Evolutionary conservation across 805 yeast species (phyloP), one percentile per base, ranked within the genome.

Genomic region (Candida glaebosa): DNA sequence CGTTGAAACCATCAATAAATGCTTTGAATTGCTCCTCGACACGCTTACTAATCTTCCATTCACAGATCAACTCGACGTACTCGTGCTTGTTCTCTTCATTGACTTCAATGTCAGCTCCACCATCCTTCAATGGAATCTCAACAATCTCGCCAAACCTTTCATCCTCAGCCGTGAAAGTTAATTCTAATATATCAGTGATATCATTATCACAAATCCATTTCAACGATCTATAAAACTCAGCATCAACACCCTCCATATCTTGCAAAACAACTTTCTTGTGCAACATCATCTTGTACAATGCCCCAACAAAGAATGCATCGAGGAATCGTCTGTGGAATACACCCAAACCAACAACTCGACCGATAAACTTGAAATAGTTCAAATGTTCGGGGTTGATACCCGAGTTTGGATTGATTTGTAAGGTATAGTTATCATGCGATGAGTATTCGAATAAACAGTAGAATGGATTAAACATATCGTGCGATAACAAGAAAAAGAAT

Each of bases 231-330:
- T 88, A 88, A 69, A 91, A 89, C 60, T 93, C 98, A 18, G 96
- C 91, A 66, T 93, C 99, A 46, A 95, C 97, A 66, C 97, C 96
- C 66, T 93, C 99, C 95, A 93, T 85, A 67, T 93, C 99, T 64
- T 87, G 96, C 52, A 93, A 71, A 2, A 88, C 91, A 51, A 93
- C 96, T 71, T 89, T 89, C 67, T 93, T 93, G 60, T 82, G 87
- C 54, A 93, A 75, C 85, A 93, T 88, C 97, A 93, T 88, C 72
- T 93, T 93, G 69, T 93, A 93, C 64, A 93, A 79, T 1, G 99
- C 98, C 51, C 96, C 96, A 55, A 95, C 96, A 65, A 93, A 93
- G 77, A 93, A 93, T 0, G 98, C 98, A 65, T 93, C 99, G 61
- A 93, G 71, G 71, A 93, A 93, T 63, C 99, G 80, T 65, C 99